phyloP scores from a whole-genome alignment of 768 basidiomycete genomes.

The Megacollybia marginata region DNA sequence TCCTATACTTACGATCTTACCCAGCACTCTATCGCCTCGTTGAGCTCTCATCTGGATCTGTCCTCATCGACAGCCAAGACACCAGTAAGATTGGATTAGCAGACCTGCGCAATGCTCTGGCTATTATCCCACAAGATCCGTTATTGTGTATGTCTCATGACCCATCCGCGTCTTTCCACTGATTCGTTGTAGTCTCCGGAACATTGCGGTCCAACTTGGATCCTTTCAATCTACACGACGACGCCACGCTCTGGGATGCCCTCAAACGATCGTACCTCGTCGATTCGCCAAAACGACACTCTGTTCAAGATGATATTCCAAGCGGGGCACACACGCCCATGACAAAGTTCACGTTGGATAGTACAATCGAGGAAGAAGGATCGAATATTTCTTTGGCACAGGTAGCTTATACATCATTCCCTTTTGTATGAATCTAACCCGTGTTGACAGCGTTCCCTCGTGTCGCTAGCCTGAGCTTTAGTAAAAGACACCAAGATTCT shows the following conservation, averaged over 20 bases:
- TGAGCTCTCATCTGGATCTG: slow-evolving; percentile 68
- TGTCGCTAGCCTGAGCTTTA: slow-evolving; percentile 58
- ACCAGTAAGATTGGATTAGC: slow-evolving; percentile 73
- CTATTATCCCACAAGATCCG: slow-evolving; percentile 85
- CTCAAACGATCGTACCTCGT: slow-evolving; percentile 52
- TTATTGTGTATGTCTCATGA: slow-evolving; percentile 30
- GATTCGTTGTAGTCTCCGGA: slow-evolving; percentile 15
- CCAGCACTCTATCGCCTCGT: slow-evolving; percentile 77
- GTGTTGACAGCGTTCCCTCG: slow-evolving; percentile 34
- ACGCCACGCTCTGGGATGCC: slow-evolving; percentile 65
- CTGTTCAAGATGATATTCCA: neutral
- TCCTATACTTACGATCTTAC: slow-evolving; percentile 29
- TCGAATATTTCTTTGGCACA: slow-evolving; percentile 48
- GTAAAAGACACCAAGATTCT: slow-evolving; percentile 57
- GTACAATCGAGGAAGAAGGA: slow-evolving; percentile 56
- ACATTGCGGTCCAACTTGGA: slow-evolving; percentile 51
- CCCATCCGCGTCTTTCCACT: slow-evolving; percentile 6
- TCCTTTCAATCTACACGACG: slow-evolving; percentile 55
- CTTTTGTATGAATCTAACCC: too few relatives aligned
- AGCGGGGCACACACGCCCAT: neutral
- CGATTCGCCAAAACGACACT: slow-evolving; percentile 5
- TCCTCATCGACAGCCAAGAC: slow-evolving; percentile 78
- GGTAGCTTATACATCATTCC: slow-evolving; percentile 10
- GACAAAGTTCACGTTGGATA: slow-evolving; percentile 50
- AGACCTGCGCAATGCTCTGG: slow-evolving; percentile 58